Percentiles rank a stretch among this genome's conserved stretches.
These are phyloP conservation scores for Thraustochytrium sp. DNA, from an alignment of 352 stramenopile genomes.

Conservation along the genomic window DNA sequence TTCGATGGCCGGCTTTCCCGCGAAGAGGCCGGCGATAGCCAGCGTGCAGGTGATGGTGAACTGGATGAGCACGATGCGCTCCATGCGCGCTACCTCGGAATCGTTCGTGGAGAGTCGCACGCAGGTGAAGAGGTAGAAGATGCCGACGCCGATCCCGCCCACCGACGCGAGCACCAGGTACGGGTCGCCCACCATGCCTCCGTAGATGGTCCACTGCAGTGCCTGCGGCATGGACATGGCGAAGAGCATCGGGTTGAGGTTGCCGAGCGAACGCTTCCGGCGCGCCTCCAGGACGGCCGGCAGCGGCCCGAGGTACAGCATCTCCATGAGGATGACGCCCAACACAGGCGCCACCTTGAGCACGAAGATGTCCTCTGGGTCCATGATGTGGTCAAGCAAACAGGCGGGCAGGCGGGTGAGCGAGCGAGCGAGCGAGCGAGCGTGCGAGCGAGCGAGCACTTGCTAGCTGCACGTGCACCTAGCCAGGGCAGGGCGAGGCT, in stretches of 20 bases:
- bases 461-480: too few species aligned
- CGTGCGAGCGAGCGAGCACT: too few species aligned
- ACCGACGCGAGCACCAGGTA: neutral
- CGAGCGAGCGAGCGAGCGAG: too few species aligned
- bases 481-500: too few species aligned
- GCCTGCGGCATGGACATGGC: neutral
- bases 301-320: neutral
- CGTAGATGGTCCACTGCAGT: constrained; percentile 1
- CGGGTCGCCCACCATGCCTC: neutral
- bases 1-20: neutral
- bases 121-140: neutral
- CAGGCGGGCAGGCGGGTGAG: too few species aligned
- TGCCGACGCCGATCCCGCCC: neutral
- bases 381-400: neutral
- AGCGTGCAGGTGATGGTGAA: neutral
- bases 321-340: neutral
- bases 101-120: neutral
- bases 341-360: neutral
- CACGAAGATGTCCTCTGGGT: neutral
- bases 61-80: neutral
- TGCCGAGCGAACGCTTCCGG: neutral
- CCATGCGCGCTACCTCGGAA: neutral
- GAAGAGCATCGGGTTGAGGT: constrained; percentile 14
- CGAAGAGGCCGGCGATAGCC: neutral
- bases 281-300: neutral